Evolutionary conservation across 2,329 filamentous ascomycete genomes (phyloP), one percentile per base, ranked within the genome.

Genomic region (Diaporthe citrichinensis): DNA sequence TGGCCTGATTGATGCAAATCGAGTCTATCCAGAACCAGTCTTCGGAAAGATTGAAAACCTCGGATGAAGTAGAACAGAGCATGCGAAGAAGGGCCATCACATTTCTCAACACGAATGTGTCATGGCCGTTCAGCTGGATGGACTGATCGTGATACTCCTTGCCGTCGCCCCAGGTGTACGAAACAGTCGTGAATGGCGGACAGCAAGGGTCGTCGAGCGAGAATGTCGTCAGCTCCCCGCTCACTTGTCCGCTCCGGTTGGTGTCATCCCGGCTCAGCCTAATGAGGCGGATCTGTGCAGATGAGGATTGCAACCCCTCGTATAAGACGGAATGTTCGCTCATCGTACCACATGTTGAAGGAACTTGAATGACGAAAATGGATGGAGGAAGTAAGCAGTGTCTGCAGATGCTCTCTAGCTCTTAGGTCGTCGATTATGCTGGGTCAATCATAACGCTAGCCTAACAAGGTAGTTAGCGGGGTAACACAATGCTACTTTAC

Each of bases 11-110:
- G 68, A 75, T 75, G 58, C 73, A 75, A 25, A 75, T 67, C 28
- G 73, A 75, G 58, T 75, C 73, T 36, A 75, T 75, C 73, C 73
- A 75, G 31, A 75, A 67, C 73, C 73, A 75, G 14, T 72, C 39
- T 2, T 74, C n/a, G 7, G 31, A 49, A 20, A 57, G 49, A 6
- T 65, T 20, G 20, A 74, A 58, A 2, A 28, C 39, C 15, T 57
- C 68, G 25, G 23, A n/a, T 12, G 39, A 36, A 23, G 41, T 41
- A 23, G 31, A 59, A 39, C 73, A 72, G n/a, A 75, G 25, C 73
- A 75, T 75, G 58, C 58, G 73, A 39, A 75, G 68, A 44, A 75
- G 58, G 0, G 73, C 46, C n/a, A 75, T 9, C 25, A 75, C 68
- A 15, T 46, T 75, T 20, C 39, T 44, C 23, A 72, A 14, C 7